Percentiles rank a stretch among this genome's conserved stretches.
phyloP scores from a whole-genome alignment of 1,139 yeast genomes.

The Geotrichum siamense region DNA sequence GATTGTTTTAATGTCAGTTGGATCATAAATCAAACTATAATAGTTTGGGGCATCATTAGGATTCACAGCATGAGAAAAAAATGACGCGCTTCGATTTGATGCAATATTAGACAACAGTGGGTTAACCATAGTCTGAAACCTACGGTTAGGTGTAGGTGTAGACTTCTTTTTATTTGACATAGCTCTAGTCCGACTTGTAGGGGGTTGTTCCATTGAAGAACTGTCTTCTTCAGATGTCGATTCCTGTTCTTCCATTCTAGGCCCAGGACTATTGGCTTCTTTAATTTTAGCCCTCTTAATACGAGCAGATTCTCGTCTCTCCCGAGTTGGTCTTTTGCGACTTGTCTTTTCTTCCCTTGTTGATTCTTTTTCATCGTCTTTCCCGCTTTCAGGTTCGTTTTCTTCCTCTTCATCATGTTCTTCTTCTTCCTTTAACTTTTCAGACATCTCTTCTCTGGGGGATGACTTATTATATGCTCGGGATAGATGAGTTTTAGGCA shows the following conservation, averaged over 20 bases:
- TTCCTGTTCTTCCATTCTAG: neutral
- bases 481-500: conserved; percentile 9
- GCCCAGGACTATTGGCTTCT: neutral
- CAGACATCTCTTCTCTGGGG: neutral
- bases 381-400: conserved; percentile 1
- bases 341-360: conserved; percentile 4
- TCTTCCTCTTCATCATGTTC: conserved; percentile 6
- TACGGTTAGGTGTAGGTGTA: conserved; percentile 22
- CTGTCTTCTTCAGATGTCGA: conserved; percentile 5
- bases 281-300: conserved; percentile 11
- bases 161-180: conserved; percentile 17
- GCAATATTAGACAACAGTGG: conserved; percentile 59
- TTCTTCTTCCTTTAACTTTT: conserved; percentile 2
- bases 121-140: conserved; percentile 32
- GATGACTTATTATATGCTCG: conserved; percentile 8
- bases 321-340: conserved; percentile 2
- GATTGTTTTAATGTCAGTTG: conserved; percentile 62
- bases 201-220: conserved; percentile 11
- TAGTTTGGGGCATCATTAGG: conserved; percentile 65
- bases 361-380: conserved; percentile 6
- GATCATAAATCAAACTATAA: conserved; percentile 51
- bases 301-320: conserved; percentile 12
- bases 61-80: conserved; percentile 63
- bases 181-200: conserved; percentile 13
- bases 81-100: conserved; percentile 67